phyloP scores from a whole-genome alignment of 441 rosid genomes.

The Codiaeum variegatum region DNA sequence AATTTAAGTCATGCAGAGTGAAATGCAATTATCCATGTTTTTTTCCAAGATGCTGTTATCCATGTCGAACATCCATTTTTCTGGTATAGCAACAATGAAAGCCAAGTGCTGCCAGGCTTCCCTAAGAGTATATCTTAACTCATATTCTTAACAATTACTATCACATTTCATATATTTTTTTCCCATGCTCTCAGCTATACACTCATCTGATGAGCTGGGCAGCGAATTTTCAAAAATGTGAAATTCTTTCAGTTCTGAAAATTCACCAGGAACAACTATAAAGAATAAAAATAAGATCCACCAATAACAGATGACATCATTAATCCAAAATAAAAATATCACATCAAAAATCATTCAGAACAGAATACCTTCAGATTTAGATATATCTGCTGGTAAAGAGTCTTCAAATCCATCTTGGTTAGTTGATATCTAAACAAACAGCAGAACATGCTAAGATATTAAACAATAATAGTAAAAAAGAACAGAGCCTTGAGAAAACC shows the following conservation, averaged over 20 bases:
- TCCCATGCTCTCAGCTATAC: neutral
- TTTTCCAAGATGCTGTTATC: too few species aligned
- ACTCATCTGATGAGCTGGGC: neutral
- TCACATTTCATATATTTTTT: neutral
- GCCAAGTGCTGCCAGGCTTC: neutral
- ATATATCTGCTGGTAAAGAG: conserved; percentile 29
- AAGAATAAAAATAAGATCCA: neutral
- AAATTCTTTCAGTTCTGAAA: neutral
- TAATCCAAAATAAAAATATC: neutral
- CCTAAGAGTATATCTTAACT: neutral
- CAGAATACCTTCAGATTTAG: conserved; percentile 44
- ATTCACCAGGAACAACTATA: neutral
- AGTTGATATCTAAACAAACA: conserved; percentile 32
- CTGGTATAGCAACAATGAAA: neutral
- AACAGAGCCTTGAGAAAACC: conserved; percentile 1
- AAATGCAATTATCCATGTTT: neutral
- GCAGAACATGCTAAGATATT: too few species aligned
- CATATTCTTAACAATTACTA: neutral
- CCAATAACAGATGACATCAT: neutral
- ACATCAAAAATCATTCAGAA: conserved; percentile 20
- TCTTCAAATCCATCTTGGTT: conserved; percentile 34
- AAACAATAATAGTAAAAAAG: neutral
- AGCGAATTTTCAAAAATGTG: neutral
- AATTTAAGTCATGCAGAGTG: neutral
- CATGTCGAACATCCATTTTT: neutral